phyloP scores from a whole-genome alignment of 2,329 filamentous ascomycete species.

The Ascochyta viciae-villosae region DNA sequence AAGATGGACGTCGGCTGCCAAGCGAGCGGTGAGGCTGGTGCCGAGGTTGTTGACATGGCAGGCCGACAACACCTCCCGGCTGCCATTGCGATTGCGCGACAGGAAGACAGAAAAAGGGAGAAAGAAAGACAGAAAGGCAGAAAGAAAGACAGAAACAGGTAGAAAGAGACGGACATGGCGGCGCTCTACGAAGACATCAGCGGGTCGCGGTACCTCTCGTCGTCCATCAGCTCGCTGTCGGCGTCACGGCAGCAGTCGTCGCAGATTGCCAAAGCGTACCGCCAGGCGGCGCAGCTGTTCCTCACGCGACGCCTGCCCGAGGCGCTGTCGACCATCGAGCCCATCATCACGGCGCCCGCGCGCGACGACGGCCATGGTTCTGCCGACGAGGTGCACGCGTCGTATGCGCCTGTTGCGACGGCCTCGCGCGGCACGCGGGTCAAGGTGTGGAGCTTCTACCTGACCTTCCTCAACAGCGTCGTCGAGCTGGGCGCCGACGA shows the following conservation, averaged over 20 bases:
- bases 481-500: constrained; percentile 88
- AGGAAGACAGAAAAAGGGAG: neutral
- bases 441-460: constrained; percentile 97
- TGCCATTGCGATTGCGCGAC: too few species aligned
- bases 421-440: constrained; percentile 84
- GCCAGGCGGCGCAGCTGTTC: constrained; percentile 92
- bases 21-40: constrained; percentile 7
- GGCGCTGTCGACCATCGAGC: constrained; percentile 82
- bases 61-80: neutral
- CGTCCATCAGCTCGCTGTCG: constrained; percentile 73
- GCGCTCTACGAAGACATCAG: constrained; percentile 61
- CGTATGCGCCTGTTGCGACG: constrained; percentile 74
- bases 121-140: neutral
- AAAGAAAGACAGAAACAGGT: too few species aligned
- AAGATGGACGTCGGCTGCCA: neutral
- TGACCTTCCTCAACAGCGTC: constrained; percentile 90
- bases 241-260: constrained; percentile 71
- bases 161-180: constrained; percentile 37
- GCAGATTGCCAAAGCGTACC: constrained; percentile 89
- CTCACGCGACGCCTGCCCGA: constrained; percentile 92
- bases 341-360: constrained; percentile 72
- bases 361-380: constrained; percentile 27
- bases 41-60: constrained; percentile 17
- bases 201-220: constrained; percentile 66
- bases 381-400: constrained; percentile 28